Base-by-base conservation (phyloP, 139 green algal species). In the Chlamydomonas sp. region DNA sequence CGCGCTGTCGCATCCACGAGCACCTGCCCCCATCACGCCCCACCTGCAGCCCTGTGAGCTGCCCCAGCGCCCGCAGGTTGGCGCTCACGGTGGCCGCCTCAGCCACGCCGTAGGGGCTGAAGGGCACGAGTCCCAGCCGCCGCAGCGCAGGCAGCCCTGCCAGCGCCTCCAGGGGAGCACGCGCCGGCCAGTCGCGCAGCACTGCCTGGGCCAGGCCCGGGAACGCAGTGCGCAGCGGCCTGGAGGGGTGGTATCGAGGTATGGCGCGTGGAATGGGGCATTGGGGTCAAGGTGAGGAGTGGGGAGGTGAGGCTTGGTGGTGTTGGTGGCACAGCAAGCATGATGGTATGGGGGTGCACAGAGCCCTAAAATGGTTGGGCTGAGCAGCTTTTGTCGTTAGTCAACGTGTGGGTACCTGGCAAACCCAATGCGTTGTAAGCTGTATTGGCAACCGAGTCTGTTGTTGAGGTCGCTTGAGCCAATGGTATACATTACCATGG, bases 101-200 rank as follows among this genome's bases (percentile, higher is more conserved):
- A 5, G 71, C 61, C 1, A 14, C 72, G 15, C 8, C 58, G 82
- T 87, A 87, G 14, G 12, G 17, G 71, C 82, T 80, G 82, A 74
- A 17, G 12, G 82, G 82, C 72, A 87, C 82, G 61, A 87, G 82
- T 72, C 72, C 74, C 61, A 87, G 82, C 6, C 82, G 82, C 3
- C n/a, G 64, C 3, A 87, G 62, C n/a, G 10, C 72, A 2, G 71
- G 5, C n/a, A 87, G 62, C 4, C 69, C 81, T 0, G 62, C 18
- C 0, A 17, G 4, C 12, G 20, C 6, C 2, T n/a, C 61, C 61
- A 73, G 7, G 72, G 68, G 61, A n/a, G 82, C 78, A 31, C 4
- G n/a, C 1, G 71, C 82, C 2, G 82, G 82, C 82, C 82, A 87
- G 82, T 87, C 82, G 10, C 82, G 71, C n/a, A 64, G n/a, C 5